These are phyloP conservation scores for Colletotrichum tropicale DNA, from an alignment of 2,329 filamentous ascomycete species.

Conservation along the genomic window DNA sequence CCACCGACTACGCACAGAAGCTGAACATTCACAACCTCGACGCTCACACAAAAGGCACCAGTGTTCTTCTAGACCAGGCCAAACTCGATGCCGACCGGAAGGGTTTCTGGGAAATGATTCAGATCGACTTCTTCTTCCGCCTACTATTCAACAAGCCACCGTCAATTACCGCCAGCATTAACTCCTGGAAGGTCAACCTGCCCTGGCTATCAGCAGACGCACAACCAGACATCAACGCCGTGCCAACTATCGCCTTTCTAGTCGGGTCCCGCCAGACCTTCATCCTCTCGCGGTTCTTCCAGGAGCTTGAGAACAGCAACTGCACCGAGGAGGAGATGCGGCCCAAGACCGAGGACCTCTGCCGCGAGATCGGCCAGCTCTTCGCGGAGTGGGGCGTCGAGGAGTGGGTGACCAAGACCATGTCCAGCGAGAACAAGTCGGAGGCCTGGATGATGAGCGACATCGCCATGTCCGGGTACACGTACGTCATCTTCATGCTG, in stretches of 20 bases:
- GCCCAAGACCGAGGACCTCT: constrained; percentile 29
- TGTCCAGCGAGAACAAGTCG: constrained; percentile 23
- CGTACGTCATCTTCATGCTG: constrained; percentile 37
- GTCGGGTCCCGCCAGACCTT: constrained; percentile 32
- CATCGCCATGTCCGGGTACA: constrained; percentile 32
- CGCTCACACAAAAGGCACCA: neutral
- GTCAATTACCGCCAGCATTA: constrained; percentile 24
- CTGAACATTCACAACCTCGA: constrained; percentile 35
- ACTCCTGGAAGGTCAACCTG: constrained; percentile 33
- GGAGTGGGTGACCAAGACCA: constrained; percentile 25
- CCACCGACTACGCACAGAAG: constrained; percentile 32
- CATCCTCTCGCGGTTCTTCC: constrained; percentile 32
- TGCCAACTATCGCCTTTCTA: constrained; percentile 29
- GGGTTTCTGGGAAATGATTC: constrained; percentile 36
- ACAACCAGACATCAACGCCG: constrained; percentile 15
- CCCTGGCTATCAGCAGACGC: constrained; percentile 32
- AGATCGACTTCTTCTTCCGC: constrained; percentile 34
- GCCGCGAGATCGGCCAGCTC: constrained; percentile 28
- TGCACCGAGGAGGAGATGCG: constrained; percentile 24
- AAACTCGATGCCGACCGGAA: constrained; percentile 27
- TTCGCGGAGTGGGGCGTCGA: constrained; percentile 31
- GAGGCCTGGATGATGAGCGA: constrained; percentile 29
- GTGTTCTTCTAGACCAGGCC: neutral
- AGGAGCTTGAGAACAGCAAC: neutral
- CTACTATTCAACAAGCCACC: constrained; percentile 34